Conservation (phyloP, 1,284 basidiomycete genomes). For the Phylloboletellus chloephorus region DNA sequence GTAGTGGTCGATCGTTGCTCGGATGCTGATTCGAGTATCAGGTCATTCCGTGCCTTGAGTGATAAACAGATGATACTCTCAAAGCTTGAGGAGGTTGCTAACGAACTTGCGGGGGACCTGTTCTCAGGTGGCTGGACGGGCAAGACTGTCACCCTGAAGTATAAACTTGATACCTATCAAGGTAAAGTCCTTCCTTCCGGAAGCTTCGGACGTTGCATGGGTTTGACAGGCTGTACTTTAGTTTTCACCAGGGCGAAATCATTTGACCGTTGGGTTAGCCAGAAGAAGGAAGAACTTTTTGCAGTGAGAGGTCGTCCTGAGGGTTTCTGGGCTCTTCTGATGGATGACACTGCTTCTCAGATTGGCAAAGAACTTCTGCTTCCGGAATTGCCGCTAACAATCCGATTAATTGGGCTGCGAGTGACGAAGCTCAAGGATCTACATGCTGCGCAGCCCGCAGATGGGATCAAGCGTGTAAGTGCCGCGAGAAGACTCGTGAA, state of each 20-base stretch:
- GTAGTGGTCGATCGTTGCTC: background rate
- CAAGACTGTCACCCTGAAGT: constrained; percentile 75
- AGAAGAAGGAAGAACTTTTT: constrained; percentile 74
- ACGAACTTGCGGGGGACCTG: constrained; percentile 78
- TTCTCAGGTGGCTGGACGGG: constrained; percentile 64
- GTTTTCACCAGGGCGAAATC: constrained; percentile 82
- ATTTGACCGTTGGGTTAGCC: constrained; percentile 63
- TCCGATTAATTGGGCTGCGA: constrained; percentile 78
- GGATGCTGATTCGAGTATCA: constrained; percentile 27
- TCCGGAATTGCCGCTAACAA: constrained; percentile 69
- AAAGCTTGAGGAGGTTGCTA: constrained; percentile 74
- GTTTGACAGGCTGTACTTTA: constrained; percentile 28
- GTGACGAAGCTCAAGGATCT: constrained; percentile 84
- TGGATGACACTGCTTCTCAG: constrained; percentile 34
- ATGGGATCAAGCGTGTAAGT: constrained; percentile 61
- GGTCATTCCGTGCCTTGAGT: constrained; percentile 70
- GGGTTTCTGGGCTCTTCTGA: constrained; percentile 6
- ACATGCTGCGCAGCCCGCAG: constrained; percentile 40
- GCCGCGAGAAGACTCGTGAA: background rate
- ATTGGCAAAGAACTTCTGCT: constrained; percentile 79
- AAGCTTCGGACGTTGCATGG: background rate
- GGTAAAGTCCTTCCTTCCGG: constrained; percentile 42
- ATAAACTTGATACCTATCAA: constrained; percentile 76
- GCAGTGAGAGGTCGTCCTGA: constrained; percentile 42
- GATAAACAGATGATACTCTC: constrained; percentile 62